Base-by-base conservation (phyloP, 257 asterid species). In the Nyctanthes arbortristis region DNA sequence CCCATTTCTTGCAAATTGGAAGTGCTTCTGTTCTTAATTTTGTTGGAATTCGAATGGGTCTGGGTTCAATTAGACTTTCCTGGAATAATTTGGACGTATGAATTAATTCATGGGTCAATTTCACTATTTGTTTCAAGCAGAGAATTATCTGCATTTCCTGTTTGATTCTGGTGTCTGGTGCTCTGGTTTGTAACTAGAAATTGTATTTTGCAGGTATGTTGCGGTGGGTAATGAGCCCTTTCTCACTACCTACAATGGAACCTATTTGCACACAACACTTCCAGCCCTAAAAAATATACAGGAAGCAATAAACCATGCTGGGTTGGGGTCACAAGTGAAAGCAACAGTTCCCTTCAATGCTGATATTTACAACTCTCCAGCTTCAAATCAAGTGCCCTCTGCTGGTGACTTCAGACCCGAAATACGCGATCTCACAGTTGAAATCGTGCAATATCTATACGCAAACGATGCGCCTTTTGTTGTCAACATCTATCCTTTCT, bases 141-240 rank as follows among this genome's bases (percentile, higher is more conserved):
- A 52, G 30, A 49, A 18, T 52, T 20, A 22, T 3, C 20, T 52
- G 59, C 9, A 14, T 43, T 16, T 43, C 54, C 54, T n/a, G 54
- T 16, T 43, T n/a, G 54, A 4, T 43, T 22, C n/a, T 16, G 14
- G 22, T 43, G 5, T 13, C 54, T 43, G n/a, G n/a, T n/a, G n/a
- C n/a, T n/a, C 54, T 14, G 54, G n/a, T 63, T 33, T 52, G 30
- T 28, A 66, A 27, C 24, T 14, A 43, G n/a, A 20, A 47, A 30
- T 43, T 20, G 3, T 39, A n/a, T 13, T 61, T 71, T 77, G 63
- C 80, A 91, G 96, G 84, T 87, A 90, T 54, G 96, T 93, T 16
- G 97, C 98, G 1, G 98, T 93, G 29, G 98, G 98, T 13, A 93
- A 93, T 65, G 97, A 93, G 78, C 98, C 98, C 0, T 93, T 93